Conservation (phyloP, 2,329 filamentous ascomycete genomes). For the Trichocomaceae sp. region DNA sequence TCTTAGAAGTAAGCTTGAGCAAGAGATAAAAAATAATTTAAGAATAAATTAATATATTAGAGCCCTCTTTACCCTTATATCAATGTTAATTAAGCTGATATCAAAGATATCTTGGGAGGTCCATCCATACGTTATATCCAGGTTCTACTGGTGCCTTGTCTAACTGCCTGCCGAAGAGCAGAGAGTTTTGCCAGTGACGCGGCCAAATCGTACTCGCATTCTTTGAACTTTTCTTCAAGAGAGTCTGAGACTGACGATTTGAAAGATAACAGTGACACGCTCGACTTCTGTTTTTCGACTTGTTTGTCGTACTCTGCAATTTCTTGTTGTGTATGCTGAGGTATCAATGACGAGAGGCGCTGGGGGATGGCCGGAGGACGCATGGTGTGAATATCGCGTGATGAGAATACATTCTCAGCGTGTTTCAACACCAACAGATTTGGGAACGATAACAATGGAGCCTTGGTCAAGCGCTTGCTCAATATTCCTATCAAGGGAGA, state of each 20-base stretch:
- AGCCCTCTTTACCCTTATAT: too few species aligned
- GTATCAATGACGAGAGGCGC: background rate
- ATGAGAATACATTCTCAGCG: background rate
- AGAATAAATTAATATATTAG: too few species aligned
- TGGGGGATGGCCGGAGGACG: background rate
- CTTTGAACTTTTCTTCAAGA: conserved; percentile 6
- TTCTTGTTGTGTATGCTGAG: background rate
- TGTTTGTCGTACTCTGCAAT: background rate
- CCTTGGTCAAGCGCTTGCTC: background rate
- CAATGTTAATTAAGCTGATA: too few species aligned
- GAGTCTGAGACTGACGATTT: background rate
- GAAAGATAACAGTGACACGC: background rate
- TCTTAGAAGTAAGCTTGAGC: too few species aligned
- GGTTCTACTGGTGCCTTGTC: background rate
- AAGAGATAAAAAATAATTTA: too few species aligned
- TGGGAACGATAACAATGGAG: background rate
- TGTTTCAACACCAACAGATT: background rate
- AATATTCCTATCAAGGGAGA: background rate
- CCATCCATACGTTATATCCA: too few species aligned
- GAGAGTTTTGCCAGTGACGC: background rate
- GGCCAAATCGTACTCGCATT: conserved; percentile 4
- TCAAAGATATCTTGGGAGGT: too few species aligned
- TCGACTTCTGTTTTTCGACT: background rate
- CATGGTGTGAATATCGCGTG: background rate
- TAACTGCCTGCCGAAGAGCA: background rate